phyloP scores from a whole-genome alignment of 78 protist genomes.

The Emiliania huxleyi region DNA sequence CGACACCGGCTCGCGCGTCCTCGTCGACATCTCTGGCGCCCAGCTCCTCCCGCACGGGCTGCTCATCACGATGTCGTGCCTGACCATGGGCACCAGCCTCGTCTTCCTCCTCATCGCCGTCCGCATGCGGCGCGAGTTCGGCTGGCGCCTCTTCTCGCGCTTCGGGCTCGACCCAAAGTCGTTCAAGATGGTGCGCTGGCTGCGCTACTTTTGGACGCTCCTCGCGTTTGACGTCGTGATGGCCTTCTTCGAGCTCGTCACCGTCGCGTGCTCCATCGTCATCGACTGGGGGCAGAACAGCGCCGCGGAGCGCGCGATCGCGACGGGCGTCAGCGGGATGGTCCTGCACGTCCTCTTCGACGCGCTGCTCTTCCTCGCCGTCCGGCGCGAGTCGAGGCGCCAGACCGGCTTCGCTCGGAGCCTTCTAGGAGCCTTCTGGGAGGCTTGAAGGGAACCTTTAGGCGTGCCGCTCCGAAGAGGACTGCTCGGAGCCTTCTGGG shows the following conservation, averaged over 20 bases:
- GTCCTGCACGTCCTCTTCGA: neutral
- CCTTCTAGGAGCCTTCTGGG: too few relatives aligned
- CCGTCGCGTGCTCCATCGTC: neutral
- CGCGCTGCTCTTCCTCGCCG: neutral
- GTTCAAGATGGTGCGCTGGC: too few relatives aligned
- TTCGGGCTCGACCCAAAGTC: neutral
- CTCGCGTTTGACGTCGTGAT: neutral
- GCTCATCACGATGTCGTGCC: neutral
- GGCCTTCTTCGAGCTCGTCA: neutral
- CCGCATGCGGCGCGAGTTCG: neutral
- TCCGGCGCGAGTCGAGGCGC: neutral
- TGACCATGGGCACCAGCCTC: neutral
- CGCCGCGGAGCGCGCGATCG: neutral
- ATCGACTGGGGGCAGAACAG: neutral
- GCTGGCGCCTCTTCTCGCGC: neutral
- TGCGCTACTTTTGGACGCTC: neutral
- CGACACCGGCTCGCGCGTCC: neutral
- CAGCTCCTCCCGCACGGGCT: neutral
- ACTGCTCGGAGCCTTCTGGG: too few relatives aligned
- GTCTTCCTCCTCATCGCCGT: neutral
- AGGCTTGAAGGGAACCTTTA: too few relatives aligned
- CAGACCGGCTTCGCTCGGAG: neutral
- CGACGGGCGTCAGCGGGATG: neutral
- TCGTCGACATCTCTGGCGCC: neutral
- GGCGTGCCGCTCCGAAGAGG: too few relatives aligned